Percentiles rank a stretch among this genome's conserved stretches.
Conservation (phyloP, 805 yeast genomes). For the Wickerhamiella cacticola region DNA sequence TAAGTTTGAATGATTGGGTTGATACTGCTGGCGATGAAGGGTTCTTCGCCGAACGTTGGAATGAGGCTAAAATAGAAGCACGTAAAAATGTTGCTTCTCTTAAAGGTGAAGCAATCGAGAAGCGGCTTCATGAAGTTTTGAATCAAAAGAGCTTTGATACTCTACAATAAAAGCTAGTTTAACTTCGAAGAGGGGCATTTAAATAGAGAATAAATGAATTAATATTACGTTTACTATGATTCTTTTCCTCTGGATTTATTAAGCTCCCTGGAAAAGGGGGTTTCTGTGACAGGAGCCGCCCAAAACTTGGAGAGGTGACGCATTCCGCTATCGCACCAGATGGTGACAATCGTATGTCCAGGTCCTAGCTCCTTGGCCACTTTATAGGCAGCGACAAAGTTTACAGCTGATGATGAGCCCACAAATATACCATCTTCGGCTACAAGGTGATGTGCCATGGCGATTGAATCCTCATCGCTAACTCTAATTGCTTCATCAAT, state of each 20-base stretch:
- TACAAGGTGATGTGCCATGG: constrained; percentile 77
- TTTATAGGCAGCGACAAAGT: constrained; percentile 77
- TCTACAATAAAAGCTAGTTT: too few species aligned
- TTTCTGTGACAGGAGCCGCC: constrained; percentile 31
- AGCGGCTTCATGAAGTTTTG: background rate
- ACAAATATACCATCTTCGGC: constrained; percentile 79
- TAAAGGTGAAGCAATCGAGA: constrained; percentile 16
- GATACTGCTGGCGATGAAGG: constrained; percentile 27
- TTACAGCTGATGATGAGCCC: constrained; percentile 89
- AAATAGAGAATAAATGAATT: too few species aligned
- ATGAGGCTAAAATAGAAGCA: constrained; percentile 26
- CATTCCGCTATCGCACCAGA: constrained; percentile 86
- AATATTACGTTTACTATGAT: too few species aligned
- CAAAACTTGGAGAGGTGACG: constrained; percentile 88
- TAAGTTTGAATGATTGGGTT: constrained; percentile 31
- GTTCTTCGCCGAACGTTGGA: constrained; percentile 43
- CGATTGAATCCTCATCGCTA: constrained; percentile 64
- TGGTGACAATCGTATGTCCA: constrained; percentile 63
- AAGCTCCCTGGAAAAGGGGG: background rate
- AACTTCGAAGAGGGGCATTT: too few species aligned
- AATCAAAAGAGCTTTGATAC: too few species aligned
- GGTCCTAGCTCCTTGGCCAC: constrained; percentile 41
- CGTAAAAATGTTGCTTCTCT: constrained; percentile 14
- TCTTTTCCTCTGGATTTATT: too few species aligned
- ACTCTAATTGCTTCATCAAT: constrained; percentile 76